Percentiles rank a stretch among this genome's conserved stretches.
Conservation (phyloP, 2,329 filamentous ascomycete genomes). For the Phoma sp. region DNA sequence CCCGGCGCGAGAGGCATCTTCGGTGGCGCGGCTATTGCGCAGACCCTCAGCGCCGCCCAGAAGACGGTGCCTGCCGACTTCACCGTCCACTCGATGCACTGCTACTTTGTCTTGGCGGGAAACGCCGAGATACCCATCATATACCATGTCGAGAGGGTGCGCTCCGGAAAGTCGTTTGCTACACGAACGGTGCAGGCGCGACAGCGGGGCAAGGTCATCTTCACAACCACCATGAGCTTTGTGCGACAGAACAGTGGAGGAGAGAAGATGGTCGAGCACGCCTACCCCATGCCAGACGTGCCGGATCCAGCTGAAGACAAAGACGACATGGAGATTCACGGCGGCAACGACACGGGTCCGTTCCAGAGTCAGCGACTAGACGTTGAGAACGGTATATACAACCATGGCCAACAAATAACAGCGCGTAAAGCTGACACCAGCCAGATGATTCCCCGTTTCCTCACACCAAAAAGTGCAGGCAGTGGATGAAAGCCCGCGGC, state of each 20-base stretch:
- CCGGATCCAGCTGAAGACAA: constrained; percentile 52
- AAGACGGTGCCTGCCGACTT: constrained; percentile 83
- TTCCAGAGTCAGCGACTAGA: constrained; percentile 65
- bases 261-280: constrained; percentile 68
- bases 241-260: constrained; percentile 69
- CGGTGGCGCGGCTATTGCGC: constrained; percentile 90
- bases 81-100: constrained; percentile 94
- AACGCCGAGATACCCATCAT: constrained; percentile 84
- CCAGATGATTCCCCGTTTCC: constrained; percentile 57
- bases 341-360: constrained; percentile 52
- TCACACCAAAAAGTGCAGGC: constrained; percentile 68
- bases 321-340: constrained; percentile 41
- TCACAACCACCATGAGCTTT: constrained; percentile 94
- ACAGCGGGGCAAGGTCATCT: constrained; percentile 87
- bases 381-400: constrained; percentile 58
- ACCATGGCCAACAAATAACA: constrained; percentile 21
- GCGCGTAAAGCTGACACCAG: constrained; percentile 21
- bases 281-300: constrained; percentile 59
- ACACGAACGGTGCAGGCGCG: constrained; percentile 96
- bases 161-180: constrained; percentile 86
- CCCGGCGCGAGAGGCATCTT: constrained; percentile 92
- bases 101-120: constrained; percentile 95
- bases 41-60: constrained; percentile 87
- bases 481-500: constrained; percentile 78
- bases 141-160: constrained; percentile 93